Base-by-base conservation (phyloP, 768 basidiomycete genomes). In the Agaricus sinodeliciosus region DNA sequence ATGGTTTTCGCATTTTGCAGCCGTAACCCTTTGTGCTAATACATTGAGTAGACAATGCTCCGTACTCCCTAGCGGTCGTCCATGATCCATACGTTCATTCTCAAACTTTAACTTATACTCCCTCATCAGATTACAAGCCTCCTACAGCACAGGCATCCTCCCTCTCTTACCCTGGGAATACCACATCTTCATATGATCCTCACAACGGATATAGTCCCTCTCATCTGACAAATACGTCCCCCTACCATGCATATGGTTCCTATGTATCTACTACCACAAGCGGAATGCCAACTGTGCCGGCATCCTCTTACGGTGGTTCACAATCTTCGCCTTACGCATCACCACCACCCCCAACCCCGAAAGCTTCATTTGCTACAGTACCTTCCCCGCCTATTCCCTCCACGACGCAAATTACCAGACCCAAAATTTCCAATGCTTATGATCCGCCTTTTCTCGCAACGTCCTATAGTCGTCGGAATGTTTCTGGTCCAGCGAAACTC, bases 351-450 rank as follows among this genome's bases (percentile, higher is more conserved):
- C 59, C 41, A 57, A 57, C 56, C 47, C 55, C 61, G n/a, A 31
- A 36, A 16, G 18, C 43, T 8, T 45, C 43, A 22, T 22, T 45
- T 8, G 31, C 58, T 6, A 42, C 51, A 28, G 52, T 56, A n/a
- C 52, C 55, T 22, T 36, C 58, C 7, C 53, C 58, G 11, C 37
- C 54, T 1, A 70, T 73, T 15, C 57, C 57, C 25, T 43, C 50
- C 27, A 65, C 75, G 2, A 67, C 76, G 1, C 63, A 74, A 26
- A 60, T 83, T n/a, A 80, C 71, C 55, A 75, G 86, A 46, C 84
- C 84, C 19, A 87, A 81, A 67, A 66, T 80, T 31, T 73, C 71
- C 12, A 86, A 88, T 58, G 87, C 87, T 1, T 90, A 88, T 59
- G 87, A 90, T 59, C 87, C 87, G 2, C 87, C 87, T 28, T 78